Base-by-base conservation (phyloP, 2,329 filamentous ascomycete species). In the Stagonosporopsis tanaceti region DNA sequence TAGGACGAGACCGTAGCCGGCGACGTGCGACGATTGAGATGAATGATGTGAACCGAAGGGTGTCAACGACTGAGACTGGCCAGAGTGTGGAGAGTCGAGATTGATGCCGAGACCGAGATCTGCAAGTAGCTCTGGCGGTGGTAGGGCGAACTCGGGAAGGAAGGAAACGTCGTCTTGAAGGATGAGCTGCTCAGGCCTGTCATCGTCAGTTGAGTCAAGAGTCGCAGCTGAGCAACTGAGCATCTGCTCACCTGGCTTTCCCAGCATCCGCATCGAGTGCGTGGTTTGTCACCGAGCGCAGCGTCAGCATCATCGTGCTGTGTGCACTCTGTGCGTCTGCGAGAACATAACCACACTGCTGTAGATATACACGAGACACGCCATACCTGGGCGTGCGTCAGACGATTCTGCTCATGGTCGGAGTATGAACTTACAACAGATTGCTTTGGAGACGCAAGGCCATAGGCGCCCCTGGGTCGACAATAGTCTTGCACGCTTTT, bases 381-480 rank as follows among this genome's bases (percentile, higher is more conserved):
- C 93, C 93, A 72, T 75, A 76, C 54, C 75, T 77, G 35, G n/a
- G 15, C 6, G 6, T n/a, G 32, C 2, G 25, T 74, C 50, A 74
- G 53, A 39, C 44, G 9, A 20, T 8, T 25, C 7, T 15, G 1
- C 6, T 8, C 11, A 6, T n/a, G 30, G n/a, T 25, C 22, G 34
- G 6, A 6, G 6, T 17, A 27, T 37, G 40, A 32, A 69, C 82
- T 72, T 72, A 89, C 86, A 99, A 86, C 17, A 99, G 82, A 66
- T 89, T 97, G 15, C 93, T 90, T 72, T 98, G 94, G 22, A 99
- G 84, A 34, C 95, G 89, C 63, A 99, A 78, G 4, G 95, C 94
- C 78, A 99, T 89, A 2, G 95, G 95, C 1, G 91, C 92, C 6
- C 89, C 91, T 67, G 91, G 93, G 54, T 91, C 84, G 35, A 91